Conservation (phyloP, 371 early-diverging fungal genomes). For the Synchytrium microbalum region DNA sequence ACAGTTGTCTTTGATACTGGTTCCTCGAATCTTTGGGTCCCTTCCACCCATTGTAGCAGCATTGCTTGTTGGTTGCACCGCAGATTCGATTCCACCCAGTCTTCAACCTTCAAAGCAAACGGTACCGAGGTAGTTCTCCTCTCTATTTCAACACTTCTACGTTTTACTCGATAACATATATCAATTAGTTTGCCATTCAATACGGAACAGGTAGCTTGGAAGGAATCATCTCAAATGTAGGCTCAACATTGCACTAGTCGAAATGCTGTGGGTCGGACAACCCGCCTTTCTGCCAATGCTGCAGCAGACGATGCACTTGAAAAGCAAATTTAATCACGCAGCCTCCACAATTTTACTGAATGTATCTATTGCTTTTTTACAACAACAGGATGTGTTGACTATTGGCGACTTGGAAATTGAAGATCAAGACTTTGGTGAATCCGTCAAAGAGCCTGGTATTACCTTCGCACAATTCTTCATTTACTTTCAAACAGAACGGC, state of each 20-base stretch:
- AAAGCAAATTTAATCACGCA: no score
- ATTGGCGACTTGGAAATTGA: constrained; percentile 61
- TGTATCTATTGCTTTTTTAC: constrained; percentile 14
- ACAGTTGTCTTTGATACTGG: constrained; percentile 92
- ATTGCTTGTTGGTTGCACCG: constrained; percentile 90
- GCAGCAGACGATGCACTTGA: not conserved
- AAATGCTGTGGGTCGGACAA: no score
- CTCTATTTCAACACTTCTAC: constrained; percentile 1
- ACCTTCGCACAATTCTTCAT: no score
- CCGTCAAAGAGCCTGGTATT: constrained; percentile 82
- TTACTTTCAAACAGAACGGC: no score
- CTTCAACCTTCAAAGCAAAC: constrained; percentile 63
- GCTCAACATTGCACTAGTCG: no score
- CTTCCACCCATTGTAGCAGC: constrained; percentile 83
- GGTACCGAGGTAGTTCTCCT: constrained; percentile 74
- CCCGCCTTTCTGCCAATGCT: no score
- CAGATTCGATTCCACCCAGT: constrained; percentile 68
- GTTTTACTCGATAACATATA: not conserved
- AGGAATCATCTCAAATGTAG: constrained; percentile 70
- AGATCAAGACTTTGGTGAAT: constrained; percentile 80
- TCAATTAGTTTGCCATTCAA: constrained; percentile 45
- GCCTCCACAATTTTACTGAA: not conserved
- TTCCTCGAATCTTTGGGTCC: constrained; percentile 93
- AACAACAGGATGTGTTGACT: constrained; percentile 52
- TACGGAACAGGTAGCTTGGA: constrained; percentile 89